Evolutionary conservation across 495 filamentous ascomycete genomes (phyloP), one percentile per base, ranked within the genome.

Genomic region (Xylaria venustula): DNA sequence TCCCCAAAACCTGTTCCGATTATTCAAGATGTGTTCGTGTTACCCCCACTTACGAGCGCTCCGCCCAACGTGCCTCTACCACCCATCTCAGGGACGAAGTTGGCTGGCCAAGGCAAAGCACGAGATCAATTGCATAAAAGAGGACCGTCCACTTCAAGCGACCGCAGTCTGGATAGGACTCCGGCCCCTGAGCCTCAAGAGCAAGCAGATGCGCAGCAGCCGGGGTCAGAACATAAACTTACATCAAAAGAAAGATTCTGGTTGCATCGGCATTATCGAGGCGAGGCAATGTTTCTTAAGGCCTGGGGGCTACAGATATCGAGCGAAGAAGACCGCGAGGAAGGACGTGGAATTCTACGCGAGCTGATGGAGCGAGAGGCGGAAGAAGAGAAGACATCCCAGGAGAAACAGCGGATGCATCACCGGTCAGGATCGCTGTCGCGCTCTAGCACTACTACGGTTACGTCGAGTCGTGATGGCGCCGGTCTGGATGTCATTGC

Each of bases 251-350:
- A 79, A 40, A 56, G 71, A 0, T 36, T 75, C n/a, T 79, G 76
- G 76, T 53, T 79, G 28, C 77, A 79, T 45, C 53, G 46, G 8
- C 71, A 79, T 55, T 79, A 79, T 58, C 67, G 73, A 8, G 77
- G 76, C 0, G 73, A 78, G 32, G 73, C 71, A 0, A 65, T 67
- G 0, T 79, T 79, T 22, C 59, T 79, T 4, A 50, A 61, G 23
- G 76, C 76, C 0, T 79, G 77, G 77, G 77, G 77, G 0, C 56
- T 79, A 25, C 65, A 77, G 12, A 73, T 75, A 4, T 34, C 52
- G 17, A 67, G 47, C 3, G 56, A 61, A 12, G 63, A 46, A 0
- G 77, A 79, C 6, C 52, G 76, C 8, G 56, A 67, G 11, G 70
- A 73, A 19, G 77, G 76, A 1, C 20, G 66, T 34, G 58, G 46